phyloP scores from a whole-genome alignment of 352 stramenopile genomes.

The Elongisporangium undulatum region DNA sequence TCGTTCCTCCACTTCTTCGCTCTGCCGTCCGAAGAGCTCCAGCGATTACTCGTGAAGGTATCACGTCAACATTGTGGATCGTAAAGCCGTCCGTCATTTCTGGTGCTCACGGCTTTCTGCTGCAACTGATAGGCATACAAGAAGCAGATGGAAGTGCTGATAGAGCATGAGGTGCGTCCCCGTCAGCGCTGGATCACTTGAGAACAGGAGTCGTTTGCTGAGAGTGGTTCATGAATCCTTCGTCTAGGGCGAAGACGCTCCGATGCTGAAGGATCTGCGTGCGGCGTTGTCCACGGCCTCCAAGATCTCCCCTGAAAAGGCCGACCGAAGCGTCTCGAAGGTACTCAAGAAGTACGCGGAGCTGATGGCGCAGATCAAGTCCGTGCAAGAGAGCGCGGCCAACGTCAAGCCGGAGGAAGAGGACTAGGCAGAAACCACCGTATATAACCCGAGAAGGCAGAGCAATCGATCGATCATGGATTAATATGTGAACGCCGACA shows the following conservation, averaged over 20 bases:
- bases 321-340: slow-evolving; percentile 59
- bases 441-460: slow-evolving; percentile 3
- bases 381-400: slow-evolving; percentile 54
- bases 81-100: background rate
- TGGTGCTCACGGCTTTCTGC: slow-evolving; percentile 2
- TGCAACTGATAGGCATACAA: slow-evolving; percentile 46
- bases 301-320: slow-evolving; percentile 60
- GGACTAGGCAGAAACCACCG: slow-evolving; percentile 13
- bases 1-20: slow-evolving; percentile 85
- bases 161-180: slow-evolving; percentile 55
- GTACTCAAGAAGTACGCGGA: slow-evolving; percentile 72
- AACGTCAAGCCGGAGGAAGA: slow-evolving; percentile 39
- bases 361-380: slow-evolving; percentile 59
- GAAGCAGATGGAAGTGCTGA: slow-evolving; percentile 79
- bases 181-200: background rate
- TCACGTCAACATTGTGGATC: background rate
- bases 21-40: slow-evolving; percentile 62
- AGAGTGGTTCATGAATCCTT: slow-evolving; percentile 1
- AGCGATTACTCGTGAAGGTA: slow-evolving; percentile 61
- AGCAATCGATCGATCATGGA: background rate
- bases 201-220: slow-evolving; percentile 5
- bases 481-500: background rate
- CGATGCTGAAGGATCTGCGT: slow-evolving; percentile 66
- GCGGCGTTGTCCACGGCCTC: slow-evolving; percentile 42
- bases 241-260: slow-evolving; percentile 33